Percentiles rank a stretch among this genome's conserved stretches.
These are phyloP conservation scores for Trifolium subterraneum DNA, from an alignment of 306 rosid genomes.

Conservation along the genomic window DNA sequence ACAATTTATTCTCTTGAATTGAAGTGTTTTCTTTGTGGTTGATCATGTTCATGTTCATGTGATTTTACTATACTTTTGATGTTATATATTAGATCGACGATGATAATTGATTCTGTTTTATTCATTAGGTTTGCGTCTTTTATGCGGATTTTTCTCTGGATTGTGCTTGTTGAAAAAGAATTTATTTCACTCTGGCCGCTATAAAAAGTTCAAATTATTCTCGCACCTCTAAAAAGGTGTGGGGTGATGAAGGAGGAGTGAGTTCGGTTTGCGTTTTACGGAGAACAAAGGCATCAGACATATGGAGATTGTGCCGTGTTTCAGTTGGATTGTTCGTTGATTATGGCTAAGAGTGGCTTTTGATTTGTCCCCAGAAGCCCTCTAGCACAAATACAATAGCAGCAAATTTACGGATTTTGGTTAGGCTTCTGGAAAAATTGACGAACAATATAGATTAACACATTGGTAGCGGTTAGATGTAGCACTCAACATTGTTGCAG, in stretches of 20 bases:
- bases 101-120: conserved; percentile 16
- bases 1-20: not conserved
- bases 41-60: conserved; percentile 24
- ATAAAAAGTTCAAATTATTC: conserved; percentile 57
- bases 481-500: conserved; percentile 44
- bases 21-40: not conserved
- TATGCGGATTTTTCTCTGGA: conserved; percentile 54
- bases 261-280: conserved; percentile 62
- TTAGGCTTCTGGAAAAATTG: conserved; percentile 54
- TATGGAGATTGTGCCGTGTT: conserved; percentile 98
- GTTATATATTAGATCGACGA: conserved; percentile 4
- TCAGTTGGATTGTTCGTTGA: conserved; percentile 87
- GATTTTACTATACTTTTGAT: conserved; percentile 21
- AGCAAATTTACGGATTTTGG: conserved; percentile 35
- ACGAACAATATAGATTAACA: conserved; percentile 44
- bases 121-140: conserved; percentile 64
- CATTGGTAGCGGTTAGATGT: conserved; percentile 53
- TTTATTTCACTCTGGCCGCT: conserved; percentile 98
- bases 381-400: conserved; percentile 27
- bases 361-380: conserved; percentile 52
- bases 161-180: conserved; percentile 56
- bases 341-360: conserved; percentile 80
- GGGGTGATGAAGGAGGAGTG: conserved; percentile 79
- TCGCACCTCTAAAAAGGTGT: conserved; percentile 98
- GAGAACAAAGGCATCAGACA: conserved; percentile 74